Evolutionary conservation across 2,329 filamentous ascomycete species (phyloP).

Genomic region (Fusarium caatingaense): DNA sequence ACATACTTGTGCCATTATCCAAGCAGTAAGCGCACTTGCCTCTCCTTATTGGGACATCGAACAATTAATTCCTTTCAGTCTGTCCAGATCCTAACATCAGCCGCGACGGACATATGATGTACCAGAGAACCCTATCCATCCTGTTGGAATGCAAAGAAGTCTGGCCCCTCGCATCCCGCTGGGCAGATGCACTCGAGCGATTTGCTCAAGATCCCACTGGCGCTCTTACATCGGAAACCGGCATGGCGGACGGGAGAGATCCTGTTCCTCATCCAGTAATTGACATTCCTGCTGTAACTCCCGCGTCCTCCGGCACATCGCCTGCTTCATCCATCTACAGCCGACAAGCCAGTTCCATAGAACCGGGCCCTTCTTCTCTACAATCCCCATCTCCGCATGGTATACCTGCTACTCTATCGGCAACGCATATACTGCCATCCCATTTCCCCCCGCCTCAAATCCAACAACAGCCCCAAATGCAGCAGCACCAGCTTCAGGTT

Average conservation of each 20-base stretch:
- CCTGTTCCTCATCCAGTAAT: slow-evolving; percentile 45
- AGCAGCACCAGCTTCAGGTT: slow-evolving; percentile 4
- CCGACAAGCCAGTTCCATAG: slow-evolving; percentile 21
- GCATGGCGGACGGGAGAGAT: slow-evolving; percentile 62
- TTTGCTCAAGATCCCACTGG: slow-evolving; percentile 59
- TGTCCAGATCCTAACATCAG: slow-evolving; percentile 56
- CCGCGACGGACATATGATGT: slow-evolving; percentile 58
- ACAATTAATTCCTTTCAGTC: slow-evolving; percentile 49
- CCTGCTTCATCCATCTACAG: slow-evolving; percentile 37
- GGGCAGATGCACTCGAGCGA: slow-evolving; percentile 62
- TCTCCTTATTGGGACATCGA: not conserved
- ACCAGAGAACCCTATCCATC: slow-evolving; percentile 58
- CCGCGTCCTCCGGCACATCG: slow-evolving; percentile 23
- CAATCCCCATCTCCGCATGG: slow-evolving; percentile 30
- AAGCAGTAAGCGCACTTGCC: slow-evolving; percentile 52
- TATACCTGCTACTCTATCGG: slow-evolving; percentile 23
- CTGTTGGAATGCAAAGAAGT: slow-evolving; percentile 61
- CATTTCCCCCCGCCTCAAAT: slow-evolving; percentile 35
- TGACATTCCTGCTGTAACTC: slow-evolving; percentile 25
- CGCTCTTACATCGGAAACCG: slow-evolving; percentile 55
- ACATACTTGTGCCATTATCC: slow-evolving; percentile 65
- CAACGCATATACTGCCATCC: slow-evolving; percentile 13
- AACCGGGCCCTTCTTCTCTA: slow-evolving; percentile 18
- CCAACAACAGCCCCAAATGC: slow-evolving; percentile 39
- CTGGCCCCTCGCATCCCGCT: slow-evolving; percentile 65